A percentile compares a stretch with the other conserved stretches of the same genome.
Evolutionary conservation across 805 yeast genomes (phyloP).

Genomic region (Candida ovalis): DNA sequence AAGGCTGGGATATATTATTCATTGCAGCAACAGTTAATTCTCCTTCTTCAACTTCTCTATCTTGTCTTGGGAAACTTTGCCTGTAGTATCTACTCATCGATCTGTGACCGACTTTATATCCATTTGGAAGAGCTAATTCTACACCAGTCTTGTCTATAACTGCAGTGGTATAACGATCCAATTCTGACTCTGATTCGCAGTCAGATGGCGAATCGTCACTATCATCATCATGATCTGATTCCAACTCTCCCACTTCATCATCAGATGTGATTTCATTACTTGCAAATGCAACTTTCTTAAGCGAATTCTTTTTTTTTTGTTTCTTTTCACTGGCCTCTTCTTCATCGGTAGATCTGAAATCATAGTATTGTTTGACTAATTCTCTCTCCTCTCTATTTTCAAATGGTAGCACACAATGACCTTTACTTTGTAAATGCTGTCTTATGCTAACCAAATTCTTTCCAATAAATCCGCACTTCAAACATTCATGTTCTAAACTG

Average conservation of each 20-base stretch:
- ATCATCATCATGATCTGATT: constrained; percentile 26
- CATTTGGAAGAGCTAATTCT: constrained; percentile 71
- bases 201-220: constrained; percentile 22
- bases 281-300: constrained; percentile 25
- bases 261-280: constrained; percentile 32
- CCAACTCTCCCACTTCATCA: constrained; percentile 29
- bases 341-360: constrained; percentile 41
- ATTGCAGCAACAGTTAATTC: constrained; percentile 45
- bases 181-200: constrained; percentile 18
- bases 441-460: constrained; percentile 76
- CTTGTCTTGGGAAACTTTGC: constrained; percentile 48
- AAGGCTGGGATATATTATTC: constrained; percentile 15
- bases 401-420: constrained; percentile 87
- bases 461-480: constrained; percentile 80
- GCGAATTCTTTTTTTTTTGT: constrained; percentile 1
- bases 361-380: constrained; percentile 71
- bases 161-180: constrained; percentile 31
- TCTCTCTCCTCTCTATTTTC: constrained; percentile 73
- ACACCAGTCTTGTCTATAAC: constrained; percentile 40
- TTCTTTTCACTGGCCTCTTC: constrained; percentile 2
- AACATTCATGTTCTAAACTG: constrained; percentile 74
- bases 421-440: constrained; percentile 77
- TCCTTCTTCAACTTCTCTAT: constrained; percentile 50
- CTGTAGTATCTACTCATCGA: constrained; percentile 62
- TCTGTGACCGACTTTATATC: constrained; percentile 76